Evolutionary conservation across 2,329 filamentous ascomycete genomes (phyloP), one percentile per base, ranked within the genome.

Genomic region (Emmonsiellopsis sp.): DNA sequence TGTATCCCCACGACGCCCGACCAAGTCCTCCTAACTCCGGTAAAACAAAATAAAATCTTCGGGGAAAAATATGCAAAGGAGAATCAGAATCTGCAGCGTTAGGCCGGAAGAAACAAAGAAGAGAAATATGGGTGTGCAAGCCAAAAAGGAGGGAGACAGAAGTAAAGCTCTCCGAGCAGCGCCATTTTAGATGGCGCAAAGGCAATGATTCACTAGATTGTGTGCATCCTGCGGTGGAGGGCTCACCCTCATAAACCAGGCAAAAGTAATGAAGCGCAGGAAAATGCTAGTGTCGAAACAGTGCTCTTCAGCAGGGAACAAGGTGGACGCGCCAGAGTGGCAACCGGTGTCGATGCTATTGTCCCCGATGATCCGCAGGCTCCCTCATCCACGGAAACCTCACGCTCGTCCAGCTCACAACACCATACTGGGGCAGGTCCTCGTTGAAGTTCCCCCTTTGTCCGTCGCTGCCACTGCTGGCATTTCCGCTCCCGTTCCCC

Each of bases 371-470:
- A 27, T 64, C 64, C 47, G 57, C 63, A 51, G 55, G 58, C 57
- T 68, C 65, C 9, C 63, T 63, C 71, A 74, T 74, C 71, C 71
- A 74, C 21, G 69, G 67, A 62, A 70, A 74, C 63, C 71, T 69
- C 17, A 68, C 60, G 42, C 65, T 63, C 13, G 65, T 68, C 62
- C 67, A 70, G 48, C 70, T 65, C 27, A 71, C 59, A 36, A 74
- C 70, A 1, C 71, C 71, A 56, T 69, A 74, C 51, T 62, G 63
- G 13, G 68, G 69, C 39, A 65, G 59, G 10, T 60, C 60, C 6
- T 66, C 62, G 21, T 52, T 42, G 55, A 36, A 42, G 14, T 43
- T 42, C 31, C 27, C n/a, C 21, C 39, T 44, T 27, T 53, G 51
- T 47, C n/a, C 53, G 43, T 56, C 55, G 32, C 40, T 54, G 32